These are phyloP conservation scores for Monilinia vaccinii-corymbosi DNA, from an alignment of 2,329 filamentous ascomycete genomes.

Conservation along the genomic window DNA sequence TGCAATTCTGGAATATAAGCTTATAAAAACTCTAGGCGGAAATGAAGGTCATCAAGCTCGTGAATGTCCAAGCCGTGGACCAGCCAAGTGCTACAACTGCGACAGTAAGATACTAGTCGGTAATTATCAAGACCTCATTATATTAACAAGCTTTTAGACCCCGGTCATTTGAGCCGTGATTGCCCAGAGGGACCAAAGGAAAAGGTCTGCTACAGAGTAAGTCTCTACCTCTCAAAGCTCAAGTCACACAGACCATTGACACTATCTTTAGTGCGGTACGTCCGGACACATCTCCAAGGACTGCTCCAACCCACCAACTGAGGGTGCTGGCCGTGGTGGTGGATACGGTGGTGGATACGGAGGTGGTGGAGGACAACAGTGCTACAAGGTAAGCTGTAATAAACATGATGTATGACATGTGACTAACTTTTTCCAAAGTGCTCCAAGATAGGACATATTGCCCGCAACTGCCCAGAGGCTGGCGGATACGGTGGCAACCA, in stretches of 20 bases:
- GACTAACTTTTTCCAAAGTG: conserved; percentile 44
- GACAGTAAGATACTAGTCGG: conserved; percentile 48
- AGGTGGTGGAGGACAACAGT: conserved; percentile 53
- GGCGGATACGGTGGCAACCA: conserved; percentile 32
- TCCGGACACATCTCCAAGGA: conserved; percentile 89
- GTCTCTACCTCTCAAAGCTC: neutral
- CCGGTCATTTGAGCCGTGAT: conserved; percentile 83
- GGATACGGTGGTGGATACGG: conserved; percentile 28
- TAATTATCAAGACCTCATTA: conserved; percentile 24
- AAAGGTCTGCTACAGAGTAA: conserved; percentile 62
- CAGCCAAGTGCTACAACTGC: conserved; percentile 80
- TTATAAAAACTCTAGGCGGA: conserved; percentile 47
- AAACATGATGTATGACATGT: neutral
- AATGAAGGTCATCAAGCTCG: conserved; percentile 68
- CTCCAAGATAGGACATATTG: conserved; percentile 92
- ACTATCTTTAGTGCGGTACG: conserved; percentile 50
- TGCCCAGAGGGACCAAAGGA: conserved; percentile 86
- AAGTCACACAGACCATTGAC: neutral
- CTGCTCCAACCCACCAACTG: conserved; percentile 28
- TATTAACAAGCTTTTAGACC: conserved; percentile 32
- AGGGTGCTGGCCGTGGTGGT: conserved; percentile 26
- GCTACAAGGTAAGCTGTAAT: conserved; percentile 59
- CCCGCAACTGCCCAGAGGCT: conserved; percentile 71
- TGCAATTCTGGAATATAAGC: conserved; percentile 6
- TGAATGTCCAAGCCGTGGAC: conserved; percentile 77